A percentile compares a stretch with the other conserved stretches of the same genome.
Conservation (phyloP, 805 yeast genomes). For the Lipomyces sp. region DNA sequence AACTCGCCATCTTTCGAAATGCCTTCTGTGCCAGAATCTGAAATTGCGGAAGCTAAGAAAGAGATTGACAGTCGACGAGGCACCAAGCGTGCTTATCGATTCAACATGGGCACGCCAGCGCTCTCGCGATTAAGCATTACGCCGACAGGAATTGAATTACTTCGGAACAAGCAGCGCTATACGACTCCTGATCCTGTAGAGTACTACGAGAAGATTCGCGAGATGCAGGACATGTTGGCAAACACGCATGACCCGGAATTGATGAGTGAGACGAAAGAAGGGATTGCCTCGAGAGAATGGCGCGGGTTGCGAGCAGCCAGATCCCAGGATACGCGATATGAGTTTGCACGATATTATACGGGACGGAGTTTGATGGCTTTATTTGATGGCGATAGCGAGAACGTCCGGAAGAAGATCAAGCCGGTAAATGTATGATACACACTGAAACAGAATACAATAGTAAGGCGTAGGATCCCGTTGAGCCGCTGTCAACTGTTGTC, state of each 20-base stretch:
- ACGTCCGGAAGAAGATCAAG: neutral
- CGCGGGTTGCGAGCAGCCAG: constrained; percentile 52
- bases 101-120: constrained; percentile 44
- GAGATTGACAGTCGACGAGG: constrained; percentile 28
- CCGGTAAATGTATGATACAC: neutral
- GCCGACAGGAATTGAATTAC: constrained; percentile 49
- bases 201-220: constrained; percentile 27
- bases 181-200: constrained; percentile 40
- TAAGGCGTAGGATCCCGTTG: neutral
- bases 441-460: neutral
- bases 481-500: no score
- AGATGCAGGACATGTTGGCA: constrained; percentile 22
- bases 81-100: constrained; percentile 39
- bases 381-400: neutral
- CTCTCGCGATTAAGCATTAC: constrained; percentile 49
- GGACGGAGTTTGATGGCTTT: neutral
- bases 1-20: constrained; percentile 43
- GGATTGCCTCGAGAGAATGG: constrained; percentile 48
- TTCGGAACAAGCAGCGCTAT: constrained; percentile 37
- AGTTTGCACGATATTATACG: constrained; percentile 41
- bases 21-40: constrained; percentile 16
- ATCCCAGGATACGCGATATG: constrained; percentile 45
- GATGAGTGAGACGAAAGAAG: constrained; percentile 37
- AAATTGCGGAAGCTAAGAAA: constrained; percentile 15
- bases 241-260: constrained; percentile 36